These are phyloP conservation scores for Penicillium verhagenii DNA, from an alignment of 495 filamentous ascomycete genomes.

Conservation along the genomic window DNA sequence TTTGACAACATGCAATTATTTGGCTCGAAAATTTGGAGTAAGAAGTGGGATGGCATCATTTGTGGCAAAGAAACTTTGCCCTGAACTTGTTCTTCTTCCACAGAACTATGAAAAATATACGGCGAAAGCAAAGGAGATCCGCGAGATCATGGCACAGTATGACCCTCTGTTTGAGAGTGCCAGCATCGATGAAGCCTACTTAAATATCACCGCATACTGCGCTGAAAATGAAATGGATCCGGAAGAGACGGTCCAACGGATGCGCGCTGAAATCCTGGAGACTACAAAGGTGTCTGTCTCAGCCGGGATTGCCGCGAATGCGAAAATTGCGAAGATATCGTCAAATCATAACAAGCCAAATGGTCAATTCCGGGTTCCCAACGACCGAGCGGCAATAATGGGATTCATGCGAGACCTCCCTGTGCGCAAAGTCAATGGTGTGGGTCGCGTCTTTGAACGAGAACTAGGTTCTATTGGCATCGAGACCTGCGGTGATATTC, in stretches of 20 bases:
- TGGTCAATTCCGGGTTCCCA: conserved; percentile 77
- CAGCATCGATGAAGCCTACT: conserved; percentile 92
- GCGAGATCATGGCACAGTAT: conserved; percentile 78
- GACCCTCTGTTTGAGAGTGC: conserved; percentile 90
- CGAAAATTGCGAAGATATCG: conserved; percentile 89
- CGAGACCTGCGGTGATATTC: conserved; percentile 88
- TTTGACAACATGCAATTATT: conserved; percentile 92
- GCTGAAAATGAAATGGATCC: conserved; percentile 62
- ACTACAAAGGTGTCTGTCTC: conserved; percentile 85
- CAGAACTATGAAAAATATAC: conserved; percentile 89
- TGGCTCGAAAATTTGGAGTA: conserved; percentile 84
- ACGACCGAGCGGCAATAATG: conserved; percentile 70
- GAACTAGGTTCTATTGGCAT: conserved; percentile 86
- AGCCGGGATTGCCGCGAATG: conserved; percentile 90
- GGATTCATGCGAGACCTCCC: conserved; percentile 81
- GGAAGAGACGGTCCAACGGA: conserved; percentile 68
- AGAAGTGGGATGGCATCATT: conserved; percentile 95
- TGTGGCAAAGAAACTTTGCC: conserved; percentile 92
- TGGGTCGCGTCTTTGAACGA: conserved; percentile 91
- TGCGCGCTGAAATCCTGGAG: conserved; percentile 74
- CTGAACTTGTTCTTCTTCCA: conserved; percentile 77
- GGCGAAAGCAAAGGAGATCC: conserved; percentile 85
- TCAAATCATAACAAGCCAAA: conserved; percentile 97
- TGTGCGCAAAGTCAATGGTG: conserved; percentile 86
- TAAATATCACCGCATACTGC: conserved; percentile 93